Percentiles rank a stretch among this genome's conserved stretches.
These are phyloP conservation scores for Hypoxylon crocopeplum DNA, from an alignment of 495 filamentous ascomycete genomes.

Conservation along the genomic window DNA sequence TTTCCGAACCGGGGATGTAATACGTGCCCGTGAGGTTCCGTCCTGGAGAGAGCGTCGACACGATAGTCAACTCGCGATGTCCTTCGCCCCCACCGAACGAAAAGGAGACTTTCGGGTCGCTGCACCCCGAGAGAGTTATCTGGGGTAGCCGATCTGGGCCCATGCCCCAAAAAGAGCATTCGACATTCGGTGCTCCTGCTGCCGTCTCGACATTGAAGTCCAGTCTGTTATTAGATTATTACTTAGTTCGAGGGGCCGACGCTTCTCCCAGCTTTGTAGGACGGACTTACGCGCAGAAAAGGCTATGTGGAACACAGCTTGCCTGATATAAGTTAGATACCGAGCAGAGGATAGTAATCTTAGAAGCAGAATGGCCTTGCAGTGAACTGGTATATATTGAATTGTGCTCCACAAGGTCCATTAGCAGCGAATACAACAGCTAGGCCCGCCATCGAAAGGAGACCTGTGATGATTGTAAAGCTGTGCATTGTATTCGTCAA, in stretches of 20 bases:
- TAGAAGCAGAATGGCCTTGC: too few relatives aligned
- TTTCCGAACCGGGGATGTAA: conserved; percentile 6
- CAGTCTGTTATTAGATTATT: not conserved
- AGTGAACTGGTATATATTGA: too few relatives aligned
- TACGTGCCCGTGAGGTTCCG: conserved; percentile 2
- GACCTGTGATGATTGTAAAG: too few relatives aligned
- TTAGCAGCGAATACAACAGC: too few relatives aligned
- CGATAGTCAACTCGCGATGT: not conserved
- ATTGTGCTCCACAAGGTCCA: too few relatives aligned
- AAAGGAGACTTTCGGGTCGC: not conserved
- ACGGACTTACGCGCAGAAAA: not conserved
- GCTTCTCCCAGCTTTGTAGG: not conserved
- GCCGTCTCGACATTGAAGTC: not conserved
- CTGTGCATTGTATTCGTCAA: too few relatives aligned
- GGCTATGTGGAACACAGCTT: not conserved
- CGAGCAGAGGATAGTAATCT: too few relatives aligned
- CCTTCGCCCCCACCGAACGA: not conserved
- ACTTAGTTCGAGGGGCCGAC: not conserved
- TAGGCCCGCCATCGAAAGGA: too few relatives aligned
- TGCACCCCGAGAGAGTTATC: not conserved
- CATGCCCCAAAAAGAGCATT: conserved; percentile 7
- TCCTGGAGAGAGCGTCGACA: not conserved
- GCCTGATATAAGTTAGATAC: conserved; percentile 2
- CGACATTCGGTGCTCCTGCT: not conserved
- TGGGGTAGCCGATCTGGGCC: too few relatives aligned